Evolutionary conservation across 129 eudicot genomes (phyloP), one percentile per base, ranked within the genome.

Genomic region (Sambucus nigra): DNA sequence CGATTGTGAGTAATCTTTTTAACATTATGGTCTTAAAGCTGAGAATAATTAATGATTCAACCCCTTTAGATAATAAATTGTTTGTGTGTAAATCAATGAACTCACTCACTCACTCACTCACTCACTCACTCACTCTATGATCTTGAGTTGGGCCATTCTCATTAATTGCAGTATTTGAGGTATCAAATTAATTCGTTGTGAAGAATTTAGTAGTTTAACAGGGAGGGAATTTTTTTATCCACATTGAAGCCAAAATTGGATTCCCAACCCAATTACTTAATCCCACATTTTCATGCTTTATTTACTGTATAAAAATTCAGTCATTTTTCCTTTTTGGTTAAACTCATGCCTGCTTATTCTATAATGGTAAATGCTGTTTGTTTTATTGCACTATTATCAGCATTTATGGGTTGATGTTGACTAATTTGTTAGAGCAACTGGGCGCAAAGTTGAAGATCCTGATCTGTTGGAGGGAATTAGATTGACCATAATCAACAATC

Each of bases 401-500:
- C 41, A 22, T 41, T 63, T 14, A 25, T 15, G 32, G 32, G 9
- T 28, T 55, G n/a, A 53, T 35, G 5, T 49, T 59, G 53, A 35
- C 39, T 61, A 51, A 55, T 52, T 20, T 76, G 45, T 11, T 54
- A 91, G 98, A 65, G 42, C 70, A 53, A 69, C 79, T 46, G 98
- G 95, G 59, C 95, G 98, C 42, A 91, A 91, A 74, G 94, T 91
- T 64, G 94, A 79, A 75, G 95, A 91, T 66, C 98, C 98, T 26
- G 95, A 91, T 82, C 84, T 91, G 41, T 62, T 91, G 84, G 98
- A 91, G 77, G 72, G 83, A 62, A 85, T 91, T 76, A 88, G 98
- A 29, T 66, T 91, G 74, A 91, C 98, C 66, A 82, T 91, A 25
- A 85, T 91, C 67, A 73, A 85, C 76, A 89, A 85, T 73, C 85